Evolutionary conservation across 345 rosid genomes (phyloP), one percentile per base, ranked within the genome.

Genomic region (Populus ilicifolia): DNA sequence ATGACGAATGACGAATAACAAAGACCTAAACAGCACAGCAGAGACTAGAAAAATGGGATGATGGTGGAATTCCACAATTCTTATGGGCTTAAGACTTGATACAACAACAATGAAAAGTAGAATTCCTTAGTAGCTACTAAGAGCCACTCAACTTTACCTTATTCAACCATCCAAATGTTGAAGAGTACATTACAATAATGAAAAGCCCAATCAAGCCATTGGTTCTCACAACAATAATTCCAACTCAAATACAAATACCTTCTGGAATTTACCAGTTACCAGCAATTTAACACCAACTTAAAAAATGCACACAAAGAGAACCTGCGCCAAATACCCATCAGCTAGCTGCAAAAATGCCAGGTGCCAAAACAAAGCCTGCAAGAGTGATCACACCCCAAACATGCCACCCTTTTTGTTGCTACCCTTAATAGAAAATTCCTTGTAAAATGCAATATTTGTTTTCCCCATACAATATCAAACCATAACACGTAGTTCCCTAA

Each of bases 221-320:
- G n/a, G 72, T 52, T 71, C 69, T 50, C 39, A 36, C 27, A 67
- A 70, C 20, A 43, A 62, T 7, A 67, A 62, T 56, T 66, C 83
- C 63, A 63, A 71, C 70, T 56, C 27, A 70, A 39, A 62, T 70
- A 78, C 70, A 68, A 64, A 74, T 2, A 70, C 77, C 61, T 36
- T 71, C 78, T 75, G 68, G 18, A 75, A 29, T 64, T 70, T 74
- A 30, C 48, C 71, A 36, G 64, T 71, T 72, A 78, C 65, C 77
- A 69, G 52, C 69, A 65, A 25, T 43, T 70, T 79, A 71, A 73
- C 72, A 61, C 65, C 59, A 79, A 80, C 38, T 29, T 78, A 50
- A 35, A 71, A 77, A 39, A 48, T 48, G 38, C 29, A 29, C 68
- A 30, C 63, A 75, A 62, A 12, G 68, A 66, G 69, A 73, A 65